Base-by-base conservation (phyloP, 108 stramenopile species). In the Ochromonas danica region DNA sequence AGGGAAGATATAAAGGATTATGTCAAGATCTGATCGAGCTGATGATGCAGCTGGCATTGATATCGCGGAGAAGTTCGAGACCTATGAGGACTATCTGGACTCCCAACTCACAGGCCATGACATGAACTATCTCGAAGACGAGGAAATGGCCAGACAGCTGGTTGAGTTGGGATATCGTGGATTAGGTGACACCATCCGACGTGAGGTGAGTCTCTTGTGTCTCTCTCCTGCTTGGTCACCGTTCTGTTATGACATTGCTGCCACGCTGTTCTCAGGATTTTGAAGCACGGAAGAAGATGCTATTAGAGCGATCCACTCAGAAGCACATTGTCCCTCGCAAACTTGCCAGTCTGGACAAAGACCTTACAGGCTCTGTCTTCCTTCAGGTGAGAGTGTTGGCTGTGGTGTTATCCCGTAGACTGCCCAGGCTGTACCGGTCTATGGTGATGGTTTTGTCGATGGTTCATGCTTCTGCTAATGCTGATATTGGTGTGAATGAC, bases 1-100 rank as follows among this genome's bases (percentile, higher is more conserved):
- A n/a, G n/a, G n/a, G n/a, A n/a, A n/a, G n/a, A n/a, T n/a, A n/a
- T n/a, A n/a, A n/a, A n/a, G n/a, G 45, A 51, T 14, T 51, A 67
- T 67, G 63, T 28, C 63, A 3, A 28, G 31, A 67, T 3, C 63
- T 14, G 31, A 22, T 10, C 27, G 63, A 36, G 25, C 17, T 25
- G 63, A 67, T 67, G 63, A 67, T 28, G 17, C 31, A 36, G 17
- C 63, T 6, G 31, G 10, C 25, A 14, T 67, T 14, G 63, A 67
- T 25, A 67, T 67, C 17, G 84, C 82, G 31, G 86, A 87, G 71
- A 71, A 77, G 60, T 90, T 84, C 45, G 87, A 85, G 27, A 84
- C 88, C 17, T 90, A 90, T 61, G 90, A 90, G 70, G 90, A 90
- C 35, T 90, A 90, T 74, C 83, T 90, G 22, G 88, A 90, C 81